Base-by-base conservation (phyloP, 768 basidiomycete genomes). In the Bullera alba region DNA sequence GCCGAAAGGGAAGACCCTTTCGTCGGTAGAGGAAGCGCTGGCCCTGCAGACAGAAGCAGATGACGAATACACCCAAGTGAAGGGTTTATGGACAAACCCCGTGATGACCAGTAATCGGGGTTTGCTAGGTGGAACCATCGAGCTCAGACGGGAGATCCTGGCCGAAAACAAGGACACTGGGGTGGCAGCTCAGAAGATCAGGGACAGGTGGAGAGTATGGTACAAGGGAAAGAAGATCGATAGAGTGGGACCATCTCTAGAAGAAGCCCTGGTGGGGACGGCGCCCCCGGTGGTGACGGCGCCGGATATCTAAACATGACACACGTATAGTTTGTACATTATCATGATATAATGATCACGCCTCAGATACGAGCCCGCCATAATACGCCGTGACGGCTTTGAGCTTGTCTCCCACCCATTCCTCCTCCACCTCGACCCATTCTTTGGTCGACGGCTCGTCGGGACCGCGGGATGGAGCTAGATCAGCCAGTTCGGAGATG, bases 321-420 rank as follows among this genome's bases (percentile, higher is more conserved):
- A n/a, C 14, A 28, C 12, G n/a, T 35, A n/a, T 35, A 10, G 23
- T 48, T 35, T 51, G 21, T 55, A n/a, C n/a, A 17, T 50, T 14
- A 43, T 22, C 19, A 14, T n/a, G n/a, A n/a, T n/a, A n/a, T n/a
- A n/a, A n/a, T n/a, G n/a, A n/a, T n/a, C n/a, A n/a, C n/a, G n/a
- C 54, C 19, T 45, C 53, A 15, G 51, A 50, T 3, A 66, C 85
- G 36, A 96, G 74, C 12, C 88, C 88, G 5, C 93, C 93, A 72
- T 84, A 95, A 70, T 95, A 93, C 69, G 87, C 91, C 0, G 89
- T 95, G 46, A 97, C 73, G 0, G 92, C 93, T 67, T 96, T 97
- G 37, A 97, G 73, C 75, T 93, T 93, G 8, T 77, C 77, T 2
- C 89, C 85, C 84, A 88, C 93, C 91, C 90, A 96, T 69, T 88